A percentile compares a stretch with the other conserved stretches of the same genome.
Evolutionary conservation across 441 rosid genomes (phyloP).

Genomic region (Mallotus japonicus): DNA sequence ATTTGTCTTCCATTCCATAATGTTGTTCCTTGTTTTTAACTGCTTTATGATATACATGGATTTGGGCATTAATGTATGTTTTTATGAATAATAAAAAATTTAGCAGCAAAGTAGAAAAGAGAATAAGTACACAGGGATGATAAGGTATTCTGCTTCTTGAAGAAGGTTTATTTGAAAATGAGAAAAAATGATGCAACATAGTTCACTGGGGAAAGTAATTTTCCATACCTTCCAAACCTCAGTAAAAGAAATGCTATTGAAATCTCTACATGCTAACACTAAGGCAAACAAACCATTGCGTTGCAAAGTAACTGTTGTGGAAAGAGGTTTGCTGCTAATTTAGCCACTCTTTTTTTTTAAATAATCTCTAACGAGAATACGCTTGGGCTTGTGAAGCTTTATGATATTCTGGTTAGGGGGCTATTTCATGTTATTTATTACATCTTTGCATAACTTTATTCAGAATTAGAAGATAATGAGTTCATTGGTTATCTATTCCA

Average conservation of each 20-base stretch:
- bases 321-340: not conserved
- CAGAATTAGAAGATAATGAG: not conserved
- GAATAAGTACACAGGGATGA: not conserved
- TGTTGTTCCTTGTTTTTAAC: not conserved
- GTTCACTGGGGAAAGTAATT: not conserved
- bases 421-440: not conserved
- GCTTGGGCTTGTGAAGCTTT: slow-evolving; percentile 5
- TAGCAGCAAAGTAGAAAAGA: not conserved
- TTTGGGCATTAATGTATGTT: not conserved
- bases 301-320: not conserved
- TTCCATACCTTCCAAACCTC: not conserved
- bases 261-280: not conserved
- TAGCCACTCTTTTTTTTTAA: not conserved
- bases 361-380: not conserved
- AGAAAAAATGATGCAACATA: not conserved
- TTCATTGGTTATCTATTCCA: not conserved
- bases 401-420: not conserved
- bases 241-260: not conserved
- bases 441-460: not conserved
- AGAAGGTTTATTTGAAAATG: not conserved
- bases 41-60: not conserved
- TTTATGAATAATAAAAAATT: not conserved
- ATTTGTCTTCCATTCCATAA: not conserved
- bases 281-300: not conserved
- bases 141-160: not conserved